Conservation (phyloP, 2,329 filamentous ascomycete genomes). For the Pestalotiopsis fici region DNA sequence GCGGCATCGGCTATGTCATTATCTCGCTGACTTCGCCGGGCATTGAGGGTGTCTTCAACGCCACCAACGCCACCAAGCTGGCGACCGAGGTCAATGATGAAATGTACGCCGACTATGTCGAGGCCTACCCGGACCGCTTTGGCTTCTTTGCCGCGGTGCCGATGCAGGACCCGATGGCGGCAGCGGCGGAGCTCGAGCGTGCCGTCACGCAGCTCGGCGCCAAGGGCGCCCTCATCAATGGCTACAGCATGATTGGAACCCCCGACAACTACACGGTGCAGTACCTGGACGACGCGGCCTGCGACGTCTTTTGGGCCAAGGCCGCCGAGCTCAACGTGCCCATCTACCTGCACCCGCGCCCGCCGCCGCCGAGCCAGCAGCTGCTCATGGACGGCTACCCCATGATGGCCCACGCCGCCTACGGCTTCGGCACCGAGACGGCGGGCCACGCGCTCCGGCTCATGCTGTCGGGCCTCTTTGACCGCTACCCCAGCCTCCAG, state of each 20-base stretch:
- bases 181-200: slow-evolving; percentile 49
- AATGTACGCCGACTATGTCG: slow-evolving; percentile 34
- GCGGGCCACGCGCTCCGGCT: slow-evolving; percentile 1
- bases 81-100: slow-evolving; percentile 45
- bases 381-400: neutral
- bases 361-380: slow-evolving; percentile 48
- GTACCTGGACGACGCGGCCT: slow-evolving; percentile 64
- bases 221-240: slow-evolving; percentile 62
- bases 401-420: neutral
- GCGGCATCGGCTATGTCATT: slow-evolving; percentile 49
- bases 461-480: slow-evolving; percentile 40
- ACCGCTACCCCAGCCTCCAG: slow-evolving; percentile 45
- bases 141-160: slow-evolving; percentile 49
- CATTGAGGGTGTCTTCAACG: slow-evolving; percentile 45
- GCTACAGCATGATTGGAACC: slow-evolving; percentile 57
- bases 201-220: slow-evolving; percentile 60
- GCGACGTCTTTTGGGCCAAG: slow-evolving; percentile 62
- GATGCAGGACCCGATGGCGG: slow-evolving; percentile 54
- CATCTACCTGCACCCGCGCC: slow-evolving; percentile 63
- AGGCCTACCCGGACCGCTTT: slow-evolving; percentile 37
- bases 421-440: slow-evolving; percentile 3
- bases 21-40: slow-evolving; percentile 50
- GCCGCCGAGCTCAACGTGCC: slow-evolving; percentile 61
- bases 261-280: slow-evolving; percentile 60
- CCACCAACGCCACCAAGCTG: slow-evolving; percentile 38